Evolutionary conservation across 768 basidiomycete genomes (phyloP).

Genomic region (Phaeolepiota aurea): DNA sequence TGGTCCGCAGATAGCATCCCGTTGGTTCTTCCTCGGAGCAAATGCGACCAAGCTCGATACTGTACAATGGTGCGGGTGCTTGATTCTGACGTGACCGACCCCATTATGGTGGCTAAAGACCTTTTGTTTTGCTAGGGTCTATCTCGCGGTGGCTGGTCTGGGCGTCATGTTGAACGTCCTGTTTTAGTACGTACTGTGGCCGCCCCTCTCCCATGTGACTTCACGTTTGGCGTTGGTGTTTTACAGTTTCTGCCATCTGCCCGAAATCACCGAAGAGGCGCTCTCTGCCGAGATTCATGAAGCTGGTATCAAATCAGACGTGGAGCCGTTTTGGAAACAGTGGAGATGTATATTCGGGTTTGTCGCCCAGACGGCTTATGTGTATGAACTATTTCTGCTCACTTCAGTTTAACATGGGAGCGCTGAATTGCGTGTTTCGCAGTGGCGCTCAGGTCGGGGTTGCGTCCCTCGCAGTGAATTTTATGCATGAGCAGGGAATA

Average conservation of each 20-base stretch:
- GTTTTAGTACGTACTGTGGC: constrained; percentile 41
- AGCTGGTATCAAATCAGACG: constrained; percentile 28
- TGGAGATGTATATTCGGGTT: constrained; percentile 66
- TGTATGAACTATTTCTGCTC: constrained; percentile 26
- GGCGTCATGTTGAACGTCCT: constrained; percentile 53
- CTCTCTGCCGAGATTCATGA: constrained; percentile 38
- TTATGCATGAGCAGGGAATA: constrained; percentile 53
- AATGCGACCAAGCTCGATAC: constrained; percentile 57
- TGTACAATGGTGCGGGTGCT: constrained; percentile 48
- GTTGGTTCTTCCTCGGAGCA: constrained; percentile 63
- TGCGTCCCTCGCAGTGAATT: constrained; percentile 64
- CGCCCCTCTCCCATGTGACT: no score
- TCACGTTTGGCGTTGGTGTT: no score
- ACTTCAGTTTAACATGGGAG: neutral
- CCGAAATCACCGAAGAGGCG: constrained; percentile 67
- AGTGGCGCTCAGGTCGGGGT: constrained; percentile 60
- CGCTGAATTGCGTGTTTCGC: constrained; percentile 1
- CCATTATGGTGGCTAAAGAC: neutral
- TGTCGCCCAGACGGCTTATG: constrained; percentile 62
- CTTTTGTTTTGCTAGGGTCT: constrained; percentile 35
- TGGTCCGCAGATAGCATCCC: constrained; percentile 67
- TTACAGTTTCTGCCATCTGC: constrained; percentile 58
- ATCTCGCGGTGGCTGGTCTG: constrained; percentile 56
- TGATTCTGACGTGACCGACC: neutral
- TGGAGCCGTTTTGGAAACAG: constrained; percentile 60